Base-by-base conservation (phyloP, 2,329 filamentous ascomycete genomes). In the Sporothrix sp. region DNA sequence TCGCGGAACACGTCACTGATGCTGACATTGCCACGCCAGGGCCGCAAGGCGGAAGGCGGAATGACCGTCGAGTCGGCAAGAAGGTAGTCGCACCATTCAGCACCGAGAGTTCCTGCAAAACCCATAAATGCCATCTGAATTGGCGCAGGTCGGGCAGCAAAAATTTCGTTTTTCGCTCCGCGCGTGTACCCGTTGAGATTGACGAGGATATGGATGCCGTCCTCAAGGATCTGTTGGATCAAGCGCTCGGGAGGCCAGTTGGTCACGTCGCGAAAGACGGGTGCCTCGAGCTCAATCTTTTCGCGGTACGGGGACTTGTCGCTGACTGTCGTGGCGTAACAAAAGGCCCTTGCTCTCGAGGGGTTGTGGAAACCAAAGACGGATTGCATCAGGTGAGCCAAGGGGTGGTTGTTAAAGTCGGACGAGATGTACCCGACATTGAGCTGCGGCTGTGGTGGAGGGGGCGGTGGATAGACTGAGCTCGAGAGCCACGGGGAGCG, bases 101-200 rank as follows among this genome's bases (percentile, higher is more conserved):
- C 93, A 6, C 93, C 93, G 1, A 98, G 71, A 0, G 91, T 96
- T 9, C 93, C 93, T 0, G 93, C 93, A 63, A 98, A 98, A 0
- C 93, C 93, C 93, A 98, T 98, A 62, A 98, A 98, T 0, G 93
- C 95, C 93, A 98, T 98, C 58, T 98, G 93, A 38, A 98, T 88
- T 0, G 93, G 93, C 2, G 90, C 89, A 14, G 93, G 88, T 23
- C 94, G 81, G 20, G 93, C 93, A 20, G 93, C 93, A 65, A 98
- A 98, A 4, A 98, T 84, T 63, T 98, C 93, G 59, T 98, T 98
- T 21, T 90, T 81, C n/a, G 93, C 93, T 27, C 93, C 93, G 49
- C 93, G 79, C 0, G 93, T 98, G 65, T 98, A 98, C 10, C 93
- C 93, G 60, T 98, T 98, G n/a, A 98, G 75, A 57, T 98, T 98